Conservation (phyloP, 192 early-diverging fungal genomes). For the Spizellomyces sp. region DNA sequence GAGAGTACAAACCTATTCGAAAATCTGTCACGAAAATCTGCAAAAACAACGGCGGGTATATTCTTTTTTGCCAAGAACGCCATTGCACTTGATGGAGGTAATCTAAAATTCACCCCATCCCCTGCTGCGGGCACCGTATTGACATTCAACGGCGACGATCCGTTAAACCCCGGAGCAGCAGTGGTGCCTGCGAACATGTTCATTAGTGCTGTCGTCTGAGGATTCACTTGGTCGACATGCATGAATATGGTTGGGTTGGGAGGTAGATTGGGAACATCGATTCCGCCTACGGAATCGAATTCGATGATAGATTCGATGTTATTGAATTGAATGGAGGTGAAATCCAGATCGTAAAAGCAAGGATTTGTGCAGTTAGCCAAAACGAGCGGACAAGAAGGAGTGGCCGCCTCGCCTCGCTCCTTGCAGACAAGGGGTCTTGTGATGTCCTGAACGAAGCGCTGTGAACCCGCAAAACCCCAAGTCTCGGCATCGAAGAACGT, state of each 20-base stretch:
- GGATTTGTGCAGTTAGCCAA: slow-evolving; percentile 62
- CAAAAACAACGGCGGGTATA: slow-evolving; percentile 67
- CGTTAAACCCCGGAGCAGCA: slow-evolving; percentile 10
- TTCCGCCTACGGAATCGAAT: slow-evolving; percentile 57
- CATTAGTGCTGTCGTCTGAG: slow-evolving; percentile 28
- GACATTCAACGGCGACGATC: slow-evolving; percentile 6
- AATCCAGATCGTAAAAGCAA: slow-evolving; percentile 65
- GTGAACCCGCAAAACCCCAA: slow-evolving; percentile 79
- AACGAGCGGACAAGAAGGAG: slow-evolving; percentile 34
- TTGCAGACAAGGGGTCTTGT: slow-evolving; percentile 56
- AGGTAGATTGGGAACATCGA: slow-evolving; percentile 12
- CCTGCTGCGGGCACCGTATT: slow-evolving; percentile 43
- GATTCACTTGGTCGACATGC: slow-evolving; percentile 46
- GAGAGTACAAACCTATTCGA: slow-evolving; percentile 41
- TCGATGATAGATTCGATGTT: slow-evolving; percentile 74
- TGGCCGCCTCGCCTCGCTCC: slow-evolving; percentile 38
- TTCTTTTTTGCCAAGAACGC: slow-evolving; percentile 63
- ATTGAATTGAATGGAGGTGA: slow-evolving; percentile 64
- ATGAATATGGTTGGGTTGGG: slow-evolving; percentile 33
- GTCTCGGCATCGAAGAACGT: slow-evolving; percentile 73
- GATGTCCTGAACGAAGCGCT: slow-evolving; percentile 79
- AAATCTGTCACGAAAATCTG: slow-evolving; percentile 61
- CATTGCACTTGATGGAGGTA: slow-evolving; percentile 77
- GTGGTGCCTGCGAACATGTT: slow-evolving; percentile 17
- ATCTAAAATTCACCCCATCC: slow-evolving; percentile 22